phyloP scores from a whole-genome alignment of 805 yeast genomes.

The Maudiozyma turicensis region DNA sequence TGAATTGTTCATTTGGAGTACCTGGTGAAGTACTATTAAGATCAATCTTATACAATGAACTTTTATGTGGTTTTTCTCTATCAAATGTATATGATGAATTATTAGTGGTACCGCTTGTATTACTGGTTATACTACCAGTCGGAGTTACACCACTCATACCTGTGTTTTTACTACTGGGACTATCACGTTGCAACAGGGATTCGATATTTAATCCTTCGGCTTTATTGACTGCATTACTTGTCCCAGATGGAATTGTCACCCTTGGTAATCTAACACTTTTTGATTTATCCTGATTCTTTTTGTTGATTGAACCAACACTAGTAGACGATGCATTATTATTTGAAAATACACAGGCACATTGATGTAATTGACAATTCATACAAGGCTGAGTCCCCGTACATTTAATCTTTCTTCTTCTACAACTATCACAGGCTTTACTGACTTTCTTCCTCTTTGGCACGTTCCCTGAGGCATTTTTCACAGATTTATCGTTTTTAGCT shows the following conservation, averaged over 20 bases:
- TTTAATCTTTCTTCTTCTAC: conserved; percentile 27
- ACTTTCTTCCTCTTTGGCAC: conserved; percentile 4
- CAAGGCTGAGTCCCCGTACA: conserved; percentile 28
- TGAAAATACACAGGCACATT: conserved; percentile 19
- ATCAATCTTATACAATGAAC: not conserved
- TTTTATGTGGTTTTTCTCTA: not conserved
- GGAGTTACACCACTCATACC: not conserved
- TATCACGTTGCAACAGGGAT: no score
- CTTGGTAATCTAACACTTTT: not conserved
- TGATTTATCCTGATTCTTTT: not conserved
- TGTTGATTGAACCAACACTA: not conserved
- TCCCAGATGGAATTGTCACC: not conserved
- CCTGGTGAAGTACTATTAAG: not conserved
- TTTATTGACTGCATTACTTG: not conserved
- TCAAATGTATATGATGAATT: not conserved
- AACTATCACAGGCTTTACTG: conserved; percentile 21
- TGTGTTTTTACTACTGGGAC: not conserved
- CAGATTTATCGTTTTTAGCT: not conserved
- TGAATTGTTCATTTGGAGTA: not conserved
- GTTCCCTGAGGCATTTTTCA: not conserved
- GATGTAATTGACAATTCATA: conserved; percentile 22
- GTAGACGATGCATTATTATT: not conserved
- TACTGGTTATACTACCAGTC: not conserved
- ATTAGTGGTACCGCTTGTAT: not conserved
- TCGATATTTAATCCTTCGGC: no score